phyloP scores from a whole-genome alignment of 495 filamentous ascomycete species.

The Trichoderma gamsii region DNA sequence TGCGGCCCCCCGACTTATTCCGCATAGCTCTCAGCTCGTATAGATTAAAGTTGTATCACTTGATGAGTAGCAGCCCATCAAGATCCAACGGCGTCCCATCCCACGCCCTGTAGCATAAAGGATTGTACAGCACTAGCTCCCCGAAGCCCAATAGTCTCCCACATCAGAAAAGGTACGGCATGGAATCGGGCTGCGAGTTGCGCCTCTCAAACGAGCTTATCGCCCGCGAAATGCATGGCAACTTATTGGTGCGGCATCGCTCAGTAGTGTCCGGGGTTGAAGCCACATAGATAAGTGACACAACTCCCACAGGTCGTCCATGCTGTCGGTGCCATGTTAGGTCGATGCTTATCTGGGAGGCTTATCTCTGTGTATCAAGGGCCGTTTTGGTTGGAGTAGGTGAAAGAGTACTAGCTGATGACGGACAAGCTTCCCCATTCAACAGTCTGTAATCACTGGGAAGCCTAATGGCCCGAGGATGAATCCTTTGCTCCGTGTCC shows the following conservation, averaged over 20 bases:
- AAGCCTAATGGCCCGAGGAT: too few relatives aligned
- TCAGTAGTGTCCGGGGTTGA: slow-evolving; percentile 4
- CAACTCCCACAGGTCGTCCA: slow-evolving; percentile 3
- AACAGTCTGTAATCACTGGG: not conserved
- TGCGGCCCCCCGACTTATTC: not conserved
- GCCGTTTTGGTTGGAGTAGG: not conserved
- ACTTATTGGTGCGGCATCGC: not conserved
- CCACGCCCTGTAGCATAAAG: not conserved
- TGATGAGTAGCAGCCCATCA: not conserved
- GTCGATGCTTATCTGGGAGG: slow-evolving; percentile 12
- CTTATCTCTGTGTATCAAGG: slow-evolving; percentile 1
- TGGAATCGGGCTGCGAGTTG: not conserved
- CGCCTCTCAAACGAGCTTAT: slow-evolving; percentile 6
- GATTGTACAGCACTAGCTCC: not conserved
- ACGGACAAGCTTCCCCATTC: not conserved
- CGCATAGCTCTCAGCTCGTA: not conserved
- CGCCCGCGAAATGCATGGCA: slow-evolving; percentile 10
- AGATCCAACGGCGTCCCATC: not conserved
- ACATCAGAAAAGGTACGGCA: not conserved
- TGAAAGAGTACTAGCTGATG: not conserved
- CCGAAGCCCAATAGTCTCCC: not conserved
- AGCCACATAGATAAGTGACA: slow-evolving; percentile 10
- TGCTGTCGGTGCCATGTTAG: not conserved
- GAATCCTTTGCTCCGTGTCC: too few relatives aligned
- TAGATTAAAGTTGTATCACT: slow-evolving; percentile 5